phyloP scores from a whole-genome alignment of 169 alveolate species.

The Plasmodium malariae region DNA sequence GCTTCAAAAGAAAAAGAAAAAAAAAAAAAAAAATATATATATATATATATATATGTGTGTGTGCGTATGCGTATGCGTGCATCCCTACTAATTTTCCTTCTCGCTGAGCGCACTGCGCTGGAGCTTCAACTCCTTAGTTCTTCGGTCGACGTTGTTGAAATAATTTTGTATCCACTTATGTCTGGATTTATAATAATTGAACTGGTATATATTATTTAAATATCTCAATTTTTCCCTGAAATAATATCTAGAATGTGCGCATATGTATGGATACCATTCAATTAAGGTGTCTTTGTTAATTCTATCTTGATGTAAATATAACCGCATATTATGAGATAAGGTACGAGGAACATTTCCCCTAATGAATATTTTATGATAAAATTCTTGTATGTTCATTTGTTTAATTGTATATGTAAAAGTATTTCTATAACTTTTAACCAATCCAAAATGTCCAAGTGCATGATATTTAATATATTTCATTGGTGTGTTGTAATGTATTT shows the following conservation, averaged over 20 bases:
- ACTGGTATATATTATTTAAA: constrained; percentile 18
- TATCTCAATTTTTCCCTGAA: constrained; percentile 78
- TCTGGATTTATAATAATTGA: constrained; percentile 62
- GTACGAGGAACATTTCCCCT: constrained; percentile 86
- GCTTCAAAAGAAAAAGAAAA: background rate
- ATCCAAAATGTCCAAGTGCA: constrained; percentile 82
- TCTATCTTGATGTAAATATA: constrained; percentile 80
- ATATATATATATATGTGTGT: background rate
- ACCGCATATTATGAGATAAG: constrained; percentile 84
- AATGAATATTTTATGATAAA: constrained; percentile 85
- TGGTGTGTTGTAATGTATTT: constrained; percentile 80
- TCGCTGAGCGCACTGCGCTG: constrained; percentile 18
- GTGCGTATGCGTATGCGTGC: too few species aligned
- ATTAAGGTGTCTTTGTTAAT: constrained; percentile 79
- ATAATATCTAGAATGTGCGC: constrained; percentile 82
- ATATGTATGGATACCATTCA: constrained; percentile 87
- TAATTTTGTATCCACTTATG: constrained; percentile 45
- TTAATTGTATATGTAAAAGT: constrained; percentile 82
- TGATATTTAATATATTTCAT: constrained; percentile 66
- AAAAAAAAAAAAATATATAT: background rate
- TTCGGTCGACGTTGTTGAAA: constrained; percentile 26
- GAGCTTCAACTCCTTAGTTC: constrained; percentile 27
- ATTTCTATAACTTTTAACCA: constrained; percentile 85
- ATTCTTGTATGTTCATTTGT: constrained; percentile 88
- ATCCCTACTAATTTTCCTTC: too few species aligned